Base-by-base conservation (phyloP, 441 rosid species). In the Erysimum pusillum region DNA sequence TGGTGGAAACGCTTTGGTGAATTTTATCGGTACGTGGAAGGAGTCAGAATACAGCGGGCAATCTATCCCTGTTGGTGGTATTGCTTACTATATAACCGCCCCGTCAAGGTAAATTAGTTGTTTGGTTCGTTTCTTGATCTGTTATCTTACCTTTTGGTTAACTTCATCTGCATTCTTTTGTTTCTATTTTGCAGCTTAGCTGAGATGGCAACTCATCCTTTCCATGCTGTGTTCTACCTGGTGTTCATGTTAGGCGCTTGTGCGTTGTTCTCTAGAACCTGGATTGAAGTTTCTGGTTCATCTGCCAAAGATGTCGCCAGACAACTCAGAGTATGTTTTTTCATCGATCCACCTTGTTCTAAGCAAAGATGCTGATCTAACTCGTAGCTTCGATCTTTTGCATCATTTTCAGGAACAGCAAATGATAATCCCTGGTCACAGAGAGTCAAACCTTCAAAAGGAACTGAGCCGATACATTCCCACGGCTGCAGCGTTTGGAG, bases 241-340 rank as follows among this genome's bases (percentile, higher is more conserved):
- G 84, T 87, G 38, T 89, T 89, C 70, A 89, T 87, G 93, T 85
- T 89, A 7, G 72, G 86, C 2, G 89, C 89, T 2, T 89, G 93
- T 82, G 91, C 93, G 6, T 74, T 87, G 49, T 87, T 89, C 85
- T 89, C 91, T 18, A 87, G 86, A 74, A 86, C 90, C 56, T 94
- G 98, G 97, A 92, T 94, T 75, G 97, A 94, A 76, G 97, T 94
- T 66, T 94, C 97, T 13, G 96, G 98, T 11, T 94, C 99, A 44
- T 92, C 74, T 59, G 99, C 99, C 4, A 85, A 60, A 67, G 98
- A 94, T 81, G 98, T 92, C 49, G 99, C 97, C 34, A 53, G 59
- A 12, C 59, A 53, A 53, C 35, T 53, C 7, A 25, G 31, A 53
- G 59, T 53, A 53, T 53, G 59, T 53, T 25, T 53, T 9, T 53